Evolutionary conservation across 768 basidiomycete species (phyloP), one percentile per base, ranked within the genome.

Genomic region (Pholiota microspora): DNA sequence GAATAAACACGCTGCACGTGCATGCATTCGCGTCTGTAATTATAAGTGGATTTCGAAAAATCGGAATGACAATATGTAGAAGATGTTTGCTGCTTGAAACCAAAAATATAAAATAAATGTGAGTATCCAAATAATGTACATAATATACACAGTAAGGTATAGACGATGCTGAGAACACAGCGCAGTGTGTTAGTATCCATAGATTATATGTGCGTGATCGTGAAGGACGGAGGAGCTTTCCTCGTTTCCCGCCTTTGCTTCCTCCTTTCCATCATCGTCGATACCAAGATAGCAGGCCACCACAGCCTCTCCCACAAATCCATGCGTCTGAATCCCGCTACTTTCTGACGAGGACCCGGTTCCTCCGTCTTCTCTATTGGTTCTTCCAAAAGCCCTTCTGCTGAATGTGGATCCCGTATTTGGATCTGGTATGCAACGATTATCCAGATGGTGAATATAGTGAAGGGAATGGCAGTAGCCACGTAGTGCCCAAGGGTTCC

Each of bases 351-450:
- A 5, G 25, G 34, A 12, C 32, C 44, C 3, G 45, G 35, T 5
- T 27, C 31, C 46, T 48, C 45, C 4, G 46, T 45, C n/a, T n/a
- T 7, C 1, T 48, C 35, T 12, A 32, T 27, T 18, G 25, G 40
- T 10, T 51, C 55, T 9, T 38, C 24, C 15, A 8, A 16, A 12
- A 27, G 27, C 8, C 12, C 57, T 24, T 53, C 46, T 0, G 40
- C 47, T 7, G 3, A 7, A 4, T 28, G 46, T 12, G 60, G 59
- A 16, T 57, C 58, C n/a, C 55, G 58, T 31, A 66, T 59, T 23
- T 64, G 56, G 27, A 68, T 62, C 54, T 81, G 81, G 32, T 79
- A 69, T 15, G 78, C 75, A n/a, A 80, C 60, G 24, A 78, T 72
- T 10, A 74, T 53, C 76, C 79, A 83, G 3, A 71, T 53, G 0